phyloP scores from a whole-genome alignment of 257 asterid genomes.

The Verbascum thapsus region DNA sequence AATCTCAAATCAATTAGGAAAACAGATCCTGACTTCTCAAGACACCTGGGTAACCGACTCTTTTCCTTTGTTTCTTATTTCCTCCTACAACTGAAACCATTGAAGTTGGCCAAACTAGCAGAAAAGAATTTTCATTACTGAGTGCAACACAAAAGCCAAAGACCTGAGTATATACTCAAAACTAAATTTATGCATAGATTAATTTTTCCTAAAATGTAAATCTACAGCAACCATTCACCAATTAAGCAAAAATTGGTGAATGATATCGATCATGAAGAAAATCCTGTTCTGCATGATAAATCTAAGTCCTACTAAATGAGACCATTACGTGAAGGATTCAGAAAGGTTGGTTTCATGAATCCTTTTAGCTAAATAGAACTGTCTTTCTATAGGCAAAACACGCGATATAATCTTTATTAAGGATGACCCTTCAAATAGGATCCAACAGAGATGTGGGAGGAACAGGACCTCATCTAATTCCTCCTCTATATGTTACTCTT shows the following conservation, averaged over 20 bases:
- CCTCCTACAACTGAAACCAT: too few relatives aligned
- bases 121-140: slow-evolving; percentile 1
- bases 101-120: background rate
- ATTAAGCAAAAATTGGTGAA: background rate
- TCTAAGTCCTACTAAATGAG: slow-evolving; percentile 1
- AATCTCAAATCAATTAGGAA: background rate
- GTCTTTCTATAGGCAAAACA: too few relatives aligned
- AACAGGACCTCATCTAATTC: too few relatives aligned
- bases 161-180: background rate
- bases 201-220: slow-evolving; percentile 4
- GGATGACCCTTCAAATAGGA: too few relatives aligned
- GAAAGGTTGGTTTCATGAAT: too few relatives aligned
- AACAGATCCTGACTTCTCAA: background rate
- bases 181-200: slow-evolving; percentile 11
- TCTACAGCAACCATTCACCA: slow-evolving; percentile 5
- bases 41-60: background rate
- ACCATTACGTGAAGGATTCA: background rate
- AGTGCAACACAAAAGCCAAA: background rate
- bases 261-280: background rate
- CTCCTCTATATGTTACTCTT: too few relatives aligned
- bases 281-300: background rate
- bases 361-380: too few relatives aligned
- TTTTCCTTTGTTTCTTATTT: too few relatives aligned
- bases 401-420: too few relatives aligned
- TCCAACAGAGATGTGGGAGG: too few relatives aligned